Percentiles rank a stretch among this genome's conserved stretches.
These are phyloP conservation scores for Suillus subluteus DNA, from an alignment of 768 basidiomycete genomes.

Conservation along the genomic window DNA sequence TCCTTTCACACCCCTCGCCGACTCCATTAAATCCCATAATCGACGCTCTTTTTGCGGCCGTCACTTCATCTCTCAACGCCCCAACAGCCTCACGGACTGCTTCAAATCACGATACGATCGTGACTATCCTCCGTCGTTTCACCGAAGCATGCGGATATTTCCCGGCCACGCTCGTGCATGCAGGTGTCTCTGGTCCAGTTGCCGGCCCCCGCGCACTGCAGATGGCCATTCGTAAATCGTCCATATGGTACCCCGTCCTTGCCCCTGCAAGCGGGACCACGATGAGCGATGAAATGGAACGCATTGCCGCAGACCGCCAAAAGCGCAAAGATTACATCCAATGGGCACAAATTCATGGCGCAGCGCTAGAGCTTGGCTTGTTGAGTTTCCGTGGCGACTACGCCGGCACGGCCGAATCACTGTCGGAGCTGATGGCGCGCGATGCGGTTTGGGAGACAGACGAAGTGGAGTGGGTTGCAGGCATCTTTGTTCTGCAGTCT, in stretches of 20 bases:
- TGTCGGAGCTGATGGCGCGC: slow-evolving; percentile 63
- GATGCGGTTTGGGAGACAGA: slow-evolving; percentile 69
- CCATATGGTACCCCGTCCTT: slow-evolving; percentile 51
- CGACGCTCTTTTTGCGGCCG: slow-evolving; percentile 57
- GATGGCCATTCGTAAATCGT: slow-evolving; percentile 59
- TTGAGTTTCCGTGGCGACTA: slow-evolving; percentile 49
- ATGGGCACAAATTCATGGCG: slow-evolving; percentile 69
- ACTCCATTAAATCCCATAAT: slow-evolving; percentile 55
- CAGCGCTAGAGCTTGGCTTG: slow-evolving; percentile 63
- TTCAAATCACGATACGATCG: slow-evolving; percentile 40
- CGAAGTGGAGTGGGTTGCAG: slow-evolving; percentile 72
- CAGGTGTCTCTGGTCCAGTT: slow-evolving; percentile 56
- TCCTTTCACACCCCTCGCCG: slow-evolving; percentile 49
- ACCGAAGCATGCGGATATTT: slow-evolving; percentile 57
- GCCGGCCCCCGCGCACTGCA: slow-evolving; percentile 62
- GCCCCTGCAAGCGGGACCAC: slow-evolving; percentile 31
- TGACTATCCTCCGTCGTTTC: slow-evolving; percentile 51
- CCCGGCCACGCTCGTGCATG: slow-evolving; percentile 50
- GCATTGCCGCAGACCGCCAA: slow-evolving; percentile 62
- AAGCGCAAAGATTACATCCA: slow-evolving; percentile 66
- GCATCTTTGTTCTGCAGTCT: slow-evolving; percentile 58
- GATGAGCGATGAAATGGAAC: slow-evolving; percentile 63
- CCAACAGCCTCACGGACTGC: slow-evolving; percentile 36
- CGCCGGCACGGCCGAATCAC: slow-evolving; percentile 42
- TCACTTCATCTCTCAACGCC: slow-evolving; percentile 27